A percentile compares a stretch with the other conserved stretches of the same genome.
Conservation (phyloP, 805 yeast species). For the Soucietia sequanensis region DNA sequence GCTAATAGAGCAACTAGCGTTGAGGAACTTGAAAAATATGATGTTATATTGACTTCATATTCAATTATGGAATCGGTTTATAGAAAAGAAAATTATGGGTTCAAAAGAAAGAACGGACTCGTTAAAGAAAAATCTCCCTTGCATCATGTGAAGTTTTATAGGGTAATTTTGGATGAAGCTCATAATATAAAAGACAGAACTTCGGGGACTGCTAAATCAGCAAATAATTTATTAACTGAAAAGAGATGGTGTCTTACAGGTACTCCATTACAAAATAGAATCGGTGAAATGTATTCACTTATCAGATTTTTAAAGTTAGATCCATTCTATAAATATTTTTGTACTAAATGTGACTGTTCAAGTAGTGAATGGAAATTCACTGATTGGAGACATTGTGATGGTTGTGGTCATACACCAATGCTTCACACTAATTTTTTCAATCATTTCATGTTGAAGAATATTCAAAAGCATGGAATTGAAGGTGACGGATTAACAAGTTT, state of each 20-base stretch:
- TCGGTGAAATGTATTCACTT: constrained; percentile 93
- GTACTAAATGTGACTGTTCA: constrained; percentile 88
- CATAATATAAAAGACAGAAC: constrained; percentile 96
- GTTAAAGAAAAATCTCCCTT: constrained; percentile 75
- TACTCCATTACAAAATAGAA: constrained; percentile 93
- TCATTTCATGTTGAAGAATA: constrained; percentile 92
- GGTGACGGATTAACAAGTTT: constrained; percentile 83
- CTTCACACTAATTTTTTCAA: constrained; percentile 93
- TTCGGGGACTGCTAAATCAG: constrained; percentile 91
- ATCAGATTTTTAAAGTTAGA: constrained; percentile 78
- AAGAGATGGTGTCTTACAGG: constrained; percentile 94
- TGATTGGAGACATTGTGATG: constrained; percentile 79
- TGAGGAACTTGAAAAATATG: constrained; percentile 59
- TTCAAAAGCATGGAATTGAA: constrained; percentile 78
- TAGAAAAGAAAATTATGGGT: constrained; percentile 81
- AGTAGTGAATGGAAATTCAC: constrained; percentile 83
- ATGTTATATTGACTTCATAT: constrained; percentile 88
- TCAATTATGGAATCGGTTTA: constrained; percentile 86
- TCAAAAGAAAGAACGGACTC: constrained; percentile 65
- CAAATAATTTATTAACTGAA: constrained; percentile 65
- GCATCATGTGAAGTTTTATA: constrained; percentile 71
- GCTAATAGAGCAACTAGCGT: constrained; percentile 64
- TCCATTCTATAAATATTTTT: constrained; percentile 87
- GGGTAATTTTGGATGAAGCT: constrained; percentile 94
- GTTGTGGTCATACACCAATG: constrained; percentile 92